Evolutionary conservation across 225 moss, liverwort and hornwort genomes (phyloP), one percentile per base, ranked within the genome.

Genomic region (Polytrichum formosum): DNA sequence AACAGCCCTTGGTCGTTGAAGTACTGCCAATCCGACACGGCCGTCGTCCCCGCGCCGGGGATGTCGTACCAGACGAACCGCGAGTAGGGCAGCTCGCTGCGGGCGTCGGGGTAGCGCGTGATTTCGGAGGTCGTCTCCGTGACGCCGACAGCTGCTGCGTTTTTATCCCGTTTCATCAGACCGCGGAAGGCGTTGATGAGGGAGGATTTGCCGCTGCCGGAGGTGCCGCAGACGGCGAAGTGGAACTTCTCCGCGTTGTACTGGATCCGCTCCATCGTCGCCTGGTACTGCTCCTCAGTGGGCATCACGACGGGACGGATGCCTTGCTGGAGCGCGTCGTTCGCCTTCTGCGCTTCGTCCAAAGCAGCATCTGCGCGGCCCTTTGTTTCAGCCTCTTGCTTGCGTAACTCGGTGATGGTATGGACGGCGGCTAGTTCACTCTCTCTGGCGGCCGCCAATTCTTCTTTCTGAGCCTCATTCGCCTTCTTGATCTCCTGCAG

Each of bases 11-110:
- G 26, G 62, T 62, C 62, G 62, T 62, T 62, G 62, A 62, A 62
- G 10, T 62, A 62, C 25, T 20, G n/a, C 62, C 26, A 62, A 62
- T 62, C 62, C 25, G 62, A 25, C 62, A 62, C 62, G 21, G 18
- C 6, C 26, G 25, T 20, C 62, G 62, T 73, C n/a, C 73, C 73
- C 18, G 64, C 65, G 20, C 73, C 65, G 18, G 73, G 63, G 9
- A 73, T 46, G 65, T 73, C 73, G 65, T 54, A 73, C 63, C 64
- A 73, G 18, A 73, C 73, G 54, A 55, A 55, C 54, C 65, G 64
- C 55, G 73, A 64, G 46, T 53, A 55, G 6, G 65, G 72, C 46
- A 63, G n/a, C 9, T 62, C 20, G 21, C 25, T 9, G 9, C 4
- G 62, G 20, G 62, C 21, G 62, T 62, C 62, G 25, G 26, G 63